Conservation (phyloP, 2,329 filamentous ascomycete species). For the Arachnomyces sp. region DNA sequence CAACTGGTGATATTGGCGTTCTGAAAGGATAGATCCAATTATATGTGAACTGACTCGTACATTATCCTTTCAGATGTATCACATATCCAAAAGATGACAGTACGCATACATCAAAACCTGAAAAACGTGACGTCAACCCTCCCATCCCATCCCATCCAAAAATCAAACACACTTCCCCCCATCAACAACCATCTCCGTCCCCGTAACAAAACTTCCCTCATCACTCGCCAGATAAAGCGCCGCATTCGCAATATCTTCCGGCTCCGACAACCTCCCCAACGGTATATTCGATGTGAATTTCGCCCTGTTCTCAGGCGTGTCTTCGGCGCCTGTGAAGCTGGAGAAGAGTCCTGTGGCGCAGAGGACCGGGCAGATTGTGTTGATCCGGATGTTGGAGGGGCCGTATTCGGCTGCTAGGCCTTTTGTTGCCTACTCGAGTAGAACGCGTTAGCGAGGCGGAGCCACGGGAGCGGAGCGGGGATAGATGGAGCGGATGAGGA, state of each 20-base stretch:
- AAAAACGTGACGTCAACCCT: no score
- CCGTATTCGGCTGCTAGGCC: conserved; percentile 66
- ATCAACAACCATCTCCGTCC: conserved; percentile 60
- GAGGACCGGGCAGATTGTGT: conserved; percentile 61
- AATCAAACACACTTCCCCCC: conserved; percentile 40
- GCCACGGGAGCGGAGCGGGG: background rate
- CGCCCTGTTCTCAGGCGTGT: conserved; percentile 37
- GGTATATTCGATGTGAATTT: conserved; percentile 39
- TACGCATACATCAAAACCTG: no score
- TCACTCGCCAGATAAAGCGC: conserved; percentile 63
- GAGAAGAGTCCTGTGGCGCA: conserved; percentile 57
- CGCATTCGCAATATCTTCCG: conserved; percentile 60
- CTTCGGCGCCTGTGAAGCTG: conserved; percentile 32
- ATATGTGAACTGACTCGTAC: no score
- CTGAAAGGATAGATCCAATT: no score
- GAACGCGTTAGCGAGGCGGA: no score
- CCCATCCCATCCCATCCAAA: no score
- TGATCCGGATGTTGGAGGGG: conserved; percentile 62
- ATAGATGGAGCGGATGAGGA: background rate
- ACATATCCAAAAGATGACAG: no score
- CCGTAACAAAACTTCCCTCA: conserved; percentile 63
- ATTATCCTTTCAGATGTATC: no score
- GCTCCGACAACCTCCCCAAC: conserved; percentile 34
- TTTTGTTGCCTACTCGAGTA: conserved; percentile 57
- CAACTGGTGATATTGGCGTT: no score